Evolutionary conservation across 2,329 filamentous ascomycete genomes (phyloP).

Genomic region (Beauveria brongniartii): DNA sequence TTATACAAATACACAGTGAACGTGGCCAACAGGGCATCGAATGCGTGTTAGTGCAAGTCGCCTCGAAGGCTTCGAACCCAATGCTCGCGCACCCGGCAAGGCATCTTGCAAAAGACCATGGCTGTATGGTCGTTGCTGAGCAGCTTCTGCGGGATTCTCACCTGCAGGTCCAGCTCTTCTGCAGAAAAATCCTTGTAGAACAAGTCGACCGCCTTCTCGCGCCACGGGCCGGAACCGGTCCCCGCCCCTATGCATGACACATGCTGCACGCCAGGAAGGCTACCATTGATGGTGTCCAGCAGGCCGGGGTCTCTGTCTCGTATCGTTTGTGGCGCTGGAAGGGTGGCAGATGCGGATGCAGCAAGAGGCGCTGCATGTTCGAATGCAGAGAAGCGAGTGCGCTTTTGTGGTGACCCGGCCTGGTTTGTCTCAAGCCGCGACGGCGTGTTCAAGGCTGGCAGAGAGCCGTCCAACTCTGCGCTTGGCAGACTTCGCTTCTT

Average conservation of each 20-base stretch:
- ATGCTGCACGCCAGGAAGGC: slow-evolving; percentile 23
- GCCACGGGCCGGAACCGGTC: slow-evolving; percentile 38
- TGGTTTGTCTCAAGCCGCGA: neutral
- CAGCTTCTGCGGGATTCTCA: slow-evolving; percentile 51
- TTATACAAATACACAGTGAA: slow-evolving; percentile 7
- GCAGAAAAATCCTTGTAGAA: slow-evolving; percentile 51
- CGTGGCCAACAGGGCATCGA: neutral
- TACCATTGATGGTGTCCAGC: neutral
- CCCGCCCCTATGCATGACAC: slow-evolving; percentile 33
- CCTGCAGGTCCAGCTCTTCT: slow-evolving; percentile 50
- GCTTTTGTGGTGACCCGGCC: slow-evolving; percentile 5
- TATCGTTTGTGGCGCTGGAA: neutral
- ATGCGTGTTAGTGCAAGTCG: slow-evolving; percentile 21
- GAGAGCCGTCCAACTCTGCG: slow-evolving; percentile 10
- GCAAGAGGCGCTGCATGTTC: neutral
- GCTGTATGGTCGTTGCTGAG: slow-evolving; percentile 52
- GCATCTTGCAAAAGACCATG: slow-evolving; percentile 56
- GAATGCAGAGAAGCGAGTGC: neutral
- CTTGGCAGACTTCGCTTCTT: slow-evolving; percentile 33
- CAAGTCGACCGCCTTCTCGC: slow-evolving; percentile 50
- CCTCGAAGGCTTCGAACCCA: slow-evolving; percentile 48
- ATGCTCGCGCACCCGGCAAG: slow-evolving; percentile 40
- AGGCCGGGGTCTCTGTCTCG: neutral
- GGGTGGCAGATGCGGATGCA: neutral
- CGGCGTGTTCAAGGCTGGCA: neutral